These are phyloP conservation scores for Cymodocea nodosa DNA, from an alignment of 116 monocot genomes.

Conservation along the genomic window DNA sequence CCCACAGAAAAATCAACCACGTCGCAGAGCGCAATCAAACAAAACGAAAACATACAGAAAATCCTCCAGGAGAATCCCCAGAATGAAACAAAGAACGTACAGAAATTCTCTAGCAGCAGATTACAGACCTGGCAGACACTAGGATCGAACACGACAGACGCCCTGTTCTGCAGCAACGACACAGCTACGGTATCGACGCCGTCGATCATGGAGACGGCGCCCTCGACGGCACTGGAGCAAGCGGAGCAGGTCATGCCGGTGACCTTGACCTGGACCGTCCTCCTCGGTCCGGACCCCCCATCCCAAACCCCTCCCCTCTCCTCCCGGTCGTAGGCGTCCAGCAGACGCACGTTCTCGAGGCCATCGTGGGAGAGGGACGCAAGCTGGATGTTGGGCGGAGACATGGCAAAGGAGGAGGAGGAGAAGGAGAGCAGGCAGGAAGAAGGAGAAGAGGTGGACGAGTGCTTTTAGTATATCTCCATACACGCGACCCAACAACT, in stretches of 20 bases:
- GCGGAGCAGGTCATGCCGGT: conserved; percentile 83
- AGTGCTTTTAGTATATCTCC: no score
- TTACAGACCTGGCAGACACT: conserved; percentile 19
- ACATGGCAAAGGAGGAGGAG: no score
- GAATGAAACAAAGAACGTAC: no score
- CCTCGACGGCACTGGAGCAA: conserved; percentile 55
- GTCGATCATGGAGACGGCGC: conserved; percentile 19
- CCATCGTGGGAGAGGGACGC: background rate
- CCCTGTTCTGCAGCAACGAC: conserved; percentile 58
- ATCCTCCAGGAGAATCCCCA: no score
- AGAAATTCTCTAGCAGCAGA: no score
- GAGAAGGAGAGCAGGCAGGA: no score
- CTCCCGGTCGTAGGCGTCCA: conserved; percentile 45
- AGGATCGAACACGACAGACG: conserved; percentile 51
- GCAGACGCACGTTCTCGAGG: conserved; percentile 9
- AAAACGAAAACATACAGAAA: no score
- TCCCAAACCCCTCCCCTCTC: conserved; percentile 7
- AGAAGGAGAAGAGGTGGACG: no score
- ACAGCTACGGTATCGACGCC: conserved; percentile 46
- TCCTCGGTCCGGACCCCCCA: background rate
- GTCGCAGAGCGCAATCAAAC: no score
- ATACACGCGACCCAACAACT: no score
- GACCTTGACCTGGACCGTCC: conserved; percentile 36
- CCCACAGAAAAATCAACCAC: no score
- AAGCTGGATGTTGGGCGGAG: no score